These are phyloP conservation scores for Solanum hybrid DNA, from an alignment of 305 asterid genomes.

Conservation along the genomic window DNA sequence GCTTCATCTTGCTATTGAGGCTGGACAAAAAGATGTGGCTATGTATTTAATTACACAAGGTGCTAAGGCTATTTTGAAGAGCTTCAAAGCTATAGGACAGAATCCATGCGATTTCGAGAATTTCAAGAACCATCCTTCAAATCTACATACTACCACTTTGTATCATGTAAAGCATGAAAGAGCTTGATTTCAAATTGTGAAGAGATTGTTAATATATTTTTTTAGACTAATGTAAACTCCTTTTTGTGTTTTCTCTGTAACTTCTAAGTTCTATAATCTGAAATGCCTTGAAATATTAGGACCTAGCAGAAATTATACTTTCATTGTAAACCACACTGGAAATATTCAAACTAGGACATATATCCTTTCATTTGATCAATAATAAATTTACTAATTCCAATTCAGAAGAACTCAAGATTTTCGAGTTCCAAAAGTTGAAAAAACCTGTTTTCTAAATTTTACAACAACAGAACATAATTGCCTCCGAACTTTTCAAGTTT, in stretches of 20 bases:
- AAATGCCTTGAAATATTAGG: neutral
- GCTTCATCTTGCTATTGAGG: constrained; percentile 52
- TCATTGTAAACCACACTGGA: neutral
- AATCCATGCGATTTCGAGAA: constrained; percentile 19
- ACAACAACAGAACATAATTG: neutral
- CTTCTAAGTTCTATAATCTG: neutral
- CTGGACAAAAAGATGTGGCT: constrained; percentile 51
- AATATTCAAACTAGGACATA: neutral
- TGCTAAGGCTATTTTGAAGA: constrained; percentile 55
- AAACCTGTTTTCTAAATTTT: neutral
- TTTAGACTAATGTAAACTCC: neutral
- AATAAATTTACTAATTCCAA: neutral
- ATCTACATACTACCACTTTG: neutral
- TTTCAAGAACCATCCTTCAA: constrained; percentile 27
- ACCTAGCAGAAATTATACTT: neutral
- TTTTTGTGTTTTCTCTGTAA: neutral
- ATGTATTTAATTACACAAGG: constrained; percentile 50
- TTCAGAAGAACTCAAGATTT: neutral
- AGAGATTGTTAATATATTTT: neutral
- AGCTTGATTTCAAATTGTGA: neutral
- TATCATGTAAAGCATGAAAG: neutral
- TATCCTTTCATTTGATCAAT: neutral
- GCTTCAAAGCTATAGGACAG: constrained; percentile 36
- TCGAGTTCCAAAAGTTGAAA: neutral
- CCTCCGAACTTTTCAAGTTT: neutral